A percentile compares a stretch with the other conserved stretches of the same genome.
Evolutionary conservation across 768 basidiomycete species (phyloP).

Genomic region (Kwoniella sp.): DNA sequence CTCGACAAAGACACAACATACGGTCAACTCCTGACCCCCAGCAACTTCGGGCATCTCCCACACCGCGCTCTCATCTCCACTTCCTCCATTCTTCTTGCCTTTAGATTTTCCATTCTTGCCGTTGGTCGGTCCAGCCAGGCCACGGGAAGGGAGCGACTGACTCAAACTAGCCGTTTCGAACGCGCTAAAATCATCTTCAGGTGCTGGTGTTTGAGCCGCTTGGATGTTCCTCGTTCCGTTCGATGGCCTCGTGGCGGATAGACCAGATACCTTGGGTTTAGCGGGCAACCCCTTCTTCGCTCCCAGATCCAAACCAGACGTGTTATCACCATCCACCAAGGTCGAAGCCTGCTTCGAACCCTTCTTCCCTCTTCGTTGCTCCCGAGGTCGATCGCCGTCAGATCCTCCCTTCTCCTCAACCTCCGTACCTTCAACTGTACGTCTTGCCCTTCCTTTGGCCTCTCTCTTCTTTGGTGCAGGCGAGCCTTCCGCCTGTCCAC

Average conservation of each 20-base stretch:
- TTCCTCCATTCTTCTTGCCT: conserved; percentile 22
- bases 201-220: background rate
- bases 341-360: background rate
- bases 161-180: conserved; percentile 15
- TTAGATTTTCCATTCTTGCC: conserved; percentile 8
- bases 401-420: conserved; percentile 3
- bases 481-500: conserved; percentile 5
- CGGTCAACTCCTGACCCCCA: conserved; percentile 37
- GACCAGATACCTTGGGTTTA: conserved; percentile 12
- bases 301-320: background rate
- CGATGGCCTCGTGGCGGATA: background rate
- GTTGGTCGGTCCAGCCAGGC: background rate
- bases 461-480: conserved; percentile 5
- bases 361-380: conserved; percentile 14
- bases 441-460: background rate
- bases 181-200: background rate
- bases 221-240: background rate
- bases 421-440: background rate
- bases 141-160: conserved; percentile 17
- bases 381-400: conserved; percentile 3
- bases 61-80: conserved; percentile 38
- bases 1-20: conserved; percentile 17
- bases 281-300: background rate
- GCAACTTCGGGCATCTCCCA: conserved; percentile 43
- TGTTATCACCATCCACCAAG: background rate